Evolutionary conservation across 768 basidiomycete genomes (phyloP), one percentile per base, ranked within the genome.

Genomic region (Mrakia frigida): DNA sequence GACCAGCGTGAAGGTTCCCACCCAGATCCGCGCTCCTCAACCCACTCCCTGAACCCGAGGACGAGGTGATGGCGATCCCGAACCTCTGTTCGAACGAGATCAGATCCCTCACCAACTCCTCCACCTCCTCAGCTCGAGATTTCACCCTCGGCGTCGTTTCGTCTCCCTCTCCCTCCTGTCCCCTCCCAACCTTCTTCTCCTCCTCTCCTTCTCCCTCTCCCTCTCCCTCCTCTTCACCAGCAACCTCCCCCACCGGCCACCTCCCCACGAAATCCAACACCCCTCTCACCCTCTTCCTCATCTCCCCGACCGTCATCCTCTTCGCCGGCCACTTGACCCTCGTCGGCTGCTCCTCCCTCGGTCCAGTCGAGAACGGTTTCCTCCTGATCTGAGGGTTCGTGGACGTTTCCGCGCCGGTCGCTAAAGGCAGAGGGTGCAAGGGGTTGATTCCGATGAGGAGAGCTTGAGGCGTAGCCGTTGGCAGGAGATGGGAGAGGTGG

Each of bases 251-350:
- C 0, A 78, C 68, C 60, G 83, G 82, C n/a, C 84, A 91, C 75
- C 93, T 86, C 39, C 91, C 92, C n/a, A 97, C 93, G 89, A 92
- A 98, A 81, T 97, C 95, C 28, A 96, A 89, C 68, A 98, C 86
- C 60, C 90, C 88, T 50, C 92, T 87, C 37, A 71, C 73, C 14
- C 77, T 61, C 41, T 78, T 78, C 68, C 77, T 56, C 77, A 78
- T 78, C 73, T 78, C 77, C 35, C 77, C 73, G 28, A 78, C 37
- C 21, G 77, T 78, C 77, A 90, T 94, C 71, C 96, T 88, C 84
- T 95, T 94, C 79, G 89, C 89, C 1, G 95, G 96, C 91, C 93
- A 98, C 80, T 92, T 91, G 75, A 97, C 90, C 83, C 92, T 91
- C 21, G 84, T 82, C 0, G 84, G 83, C 21, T 82, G 81, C 67